A percentile compares a stretch with the other conserved stretches of the same genome.
Conservation (phyloP, 108 stramenopile genomes). For the Fistulifera pelliculosa region DNA sequence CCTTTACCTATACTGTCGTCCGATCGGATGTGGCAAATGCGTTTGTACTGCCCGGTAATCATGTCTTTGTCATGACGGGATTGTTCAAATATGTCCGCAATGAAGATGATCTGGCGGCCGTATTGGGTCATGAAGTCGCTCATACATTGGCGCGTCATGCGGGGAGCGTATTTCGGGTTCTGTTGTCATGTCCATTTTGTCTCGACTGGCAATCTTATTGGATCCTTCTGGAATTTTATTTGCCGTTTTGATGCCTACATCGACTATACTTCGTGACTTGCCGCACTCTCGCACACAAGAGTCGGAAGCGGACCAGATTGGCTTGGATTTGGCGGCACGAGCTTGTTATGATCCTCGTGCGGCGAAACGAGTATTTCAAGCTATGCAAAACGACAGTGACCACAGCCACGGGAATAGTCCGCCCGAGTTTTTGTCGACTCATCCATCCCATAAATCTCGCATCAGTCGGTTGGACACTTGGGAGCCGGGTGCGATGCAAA, state of each 20-base stretch:
- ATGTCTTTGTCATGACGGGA: conserved; percentile 74
- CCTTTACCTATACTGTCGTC: conserved; percentile 68
- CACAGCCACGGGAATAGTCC: conserved; percentile 17
- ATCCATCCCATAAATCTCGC: conserved; percentile 63
- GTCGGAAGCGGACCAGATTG: conserved; percentile 78
- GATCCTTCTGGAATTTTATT: conserved; percentile 72
- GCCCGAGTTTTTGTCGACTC: conserved; percentile 75
- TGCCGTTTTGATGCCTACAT: conserved; percentile 45
- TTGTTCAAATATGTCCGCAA: conserved; percentile 55
- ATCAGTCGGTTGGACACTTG: conserved; percentile 50
- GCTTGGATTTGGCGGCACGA: conserved; percentile 49
- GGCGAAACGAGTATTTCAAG: conserved; percentile 52
- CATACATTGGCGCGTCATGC: conserved; percentile 78
- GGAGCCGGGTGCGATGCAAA: conserved; percentile 51
- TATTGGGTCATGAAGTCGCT: conserved; percentile 56
- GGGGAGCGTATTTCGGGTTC: conserved; percentile 62
- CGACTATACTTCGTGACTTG: conserved; percentile 42
- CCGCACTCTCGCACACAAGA: conserved; percentile 73
- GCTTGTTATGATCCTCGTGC: conserved; percentile 82
- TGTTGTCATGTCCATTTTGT: conserved; percentile 37
- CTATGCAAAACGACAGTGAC: conserved; percentile 25
- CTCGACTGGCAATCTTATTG: conserved; percentile 35
- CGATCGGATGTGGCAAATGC: conserved; percentile 71
- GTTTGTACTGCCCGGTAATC: conserved; percentile 79
- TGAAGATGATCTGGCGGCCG: conserved; percentile 80